A percentile compares a stretch with the other conserved stretches of the same genome.
Conservation (phyloP, 139 green algal genomes). For the Chlorella sp. region DNA sequence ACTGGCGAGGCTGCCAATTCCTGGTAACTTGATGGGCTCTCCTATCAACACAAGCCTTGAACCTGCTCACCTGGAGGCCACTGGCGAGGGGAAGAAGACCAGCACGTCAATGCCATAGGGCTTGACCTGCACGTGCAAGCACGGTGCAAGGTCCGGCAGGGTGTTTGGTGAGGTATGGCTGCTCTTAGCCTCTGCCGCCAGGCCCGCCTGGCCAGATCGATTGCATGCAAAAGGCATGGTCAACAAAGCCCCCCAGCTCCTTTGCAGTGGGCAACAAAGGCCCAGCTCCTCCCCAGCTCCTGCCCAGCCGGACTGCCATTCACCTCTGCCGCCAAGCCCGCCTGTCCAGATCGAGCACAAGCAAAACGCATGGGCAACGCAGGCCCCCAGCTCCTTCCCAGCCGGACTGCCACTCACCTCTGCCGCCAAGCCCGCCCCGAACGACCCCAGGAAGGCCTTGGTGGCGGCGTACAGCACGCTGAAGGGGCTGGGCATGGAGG, state of each 20-base stretch:
- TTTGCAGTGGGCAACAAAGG: too few species aligned
- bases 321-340: not conserved
- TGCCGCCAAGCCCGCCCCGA: constrained; percentile 77
- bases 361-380: not conserved
- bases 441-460: constrained; percentile 84
- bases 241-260: too few species aligned
- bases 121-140: constrained; percentile 60
- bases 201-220: not conserved
- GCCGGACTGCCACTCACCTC: too few species aligned
- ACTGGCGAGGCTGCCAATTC: too few species aligned
- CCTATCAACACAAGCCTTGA: too few species aligned
- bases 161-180: not conserved
- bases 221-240: not conserved
- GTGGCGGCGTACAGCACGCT: constrained; percentile 74
- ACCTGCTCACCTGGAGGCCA: constrained; percentile 79
- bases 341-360: not conserved
- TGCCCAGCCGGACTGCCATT: not conserved
- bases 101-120: constrained; percentile 88
- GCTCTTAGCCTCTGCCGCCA: not conserved
- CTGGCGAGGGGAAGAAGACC: constrained; percentile 90
- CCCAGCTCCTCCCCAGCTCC: too few species aligned
- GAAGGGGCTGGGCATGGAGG: constrained; percentile 83
- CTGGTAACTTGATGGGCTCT: too few species aligned
- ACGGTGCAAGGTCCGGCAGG: not conserved
- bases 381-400: not conserved